Evolutionary conservation across 176 grass and related monocot species (phyloP).

Genomic region (Puccinellia tenuiflora): DNA sequence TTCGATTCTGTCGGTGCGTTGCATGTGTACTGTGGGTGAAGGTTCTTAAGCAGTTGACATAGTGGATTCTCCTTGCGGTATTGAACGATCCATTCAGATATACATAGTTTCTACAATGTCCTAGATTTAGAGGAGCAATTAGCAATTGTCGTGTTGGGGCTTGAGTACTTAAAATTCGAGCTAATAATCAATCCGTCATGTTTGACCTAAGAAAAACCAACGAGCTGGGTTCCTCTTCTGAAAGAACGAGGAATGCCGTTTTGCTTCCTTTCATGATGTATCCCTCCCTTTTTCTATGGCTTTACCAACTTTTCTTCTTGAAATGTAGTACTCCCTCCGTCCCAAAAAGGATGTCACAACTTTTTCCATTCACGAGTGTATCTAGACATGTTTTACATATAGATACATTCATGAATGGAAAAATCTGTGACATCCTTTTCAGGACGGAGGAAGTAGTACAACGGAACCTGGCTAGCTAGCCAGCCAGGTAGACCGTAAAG

Average conservation of each 20-base stretch:
- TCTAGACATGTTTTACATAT: no score
- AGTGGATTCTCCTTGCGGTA: neutral
- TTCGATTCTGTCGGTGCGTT: neutral
- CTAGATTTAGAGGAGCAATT: neutral
- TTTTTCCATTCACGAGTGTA: no score
- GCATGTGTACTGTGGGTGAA: neutral
- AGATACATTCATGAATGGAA: no score
- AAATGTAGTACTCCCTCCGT: neutral
- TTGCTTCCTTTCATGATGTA: neutral
- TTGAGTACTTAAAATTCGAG: neutral
- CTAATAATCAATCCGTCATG: neutral
- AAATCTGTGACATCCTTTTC: no score
- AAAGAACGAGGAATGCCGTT: conserved; percentile 9
- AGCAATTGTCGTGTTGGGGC: neutral
- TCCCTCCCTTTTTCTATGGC: neutral
- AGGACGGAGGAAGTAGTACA: no score
- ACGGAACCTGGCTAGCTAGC: neutral
- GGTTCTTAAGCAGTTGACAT: neutral
- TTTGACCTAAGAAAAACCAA: neutral
- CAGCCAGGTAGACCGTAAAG: conserved; percentile 1
- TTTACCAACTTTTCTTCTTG: conserved; percentile 6
- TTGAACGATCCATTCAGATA: neutral
- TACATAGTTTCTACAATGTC: neutral
- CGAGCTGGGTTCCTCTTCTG: neutral
- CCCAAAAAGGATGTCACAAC: no score